Conservation (phyloP, 2,329 filamentous ascomycete species). For the Penicillium decumbens region DNA sequence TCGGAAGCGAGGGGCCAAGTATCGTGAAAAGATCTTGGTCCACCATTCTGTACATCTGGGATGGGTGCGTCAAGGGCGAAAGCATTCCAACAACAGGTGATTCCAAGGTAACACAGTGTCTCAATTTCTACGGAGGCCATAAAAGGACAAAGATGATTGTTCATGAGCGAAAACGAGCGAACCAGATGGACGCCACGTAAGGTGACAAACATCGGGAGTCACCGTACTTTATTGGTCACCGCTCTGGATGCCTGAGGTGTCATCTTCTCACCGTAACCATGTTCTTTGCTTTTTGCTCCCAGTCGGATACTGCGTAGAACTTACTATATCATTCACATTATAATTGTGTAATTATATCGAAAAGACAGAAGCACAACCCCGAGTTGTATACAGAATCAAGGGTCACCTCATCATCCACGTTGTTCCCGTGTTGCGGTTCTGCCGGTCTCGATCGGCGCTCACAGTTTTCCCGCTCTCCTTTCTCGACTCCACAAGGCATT, state of each 20-base stretch:
- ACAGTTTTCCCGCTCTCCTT: slow-evolving; percentile 28
- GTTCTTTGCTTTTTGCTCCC: neutral
- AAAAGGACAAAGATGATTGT: neutral
- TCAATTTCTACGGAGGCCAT: neutral
- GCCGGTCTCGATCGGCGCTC: slow-evolving; percentile 22
- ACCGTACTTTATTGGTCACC: slow-evolving; percentile 4
- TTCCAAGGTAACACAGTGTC: neutral
- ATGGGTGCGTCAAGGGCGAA: neutral
- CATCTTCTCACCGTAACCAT: neutral
- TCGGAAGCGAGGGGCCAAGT: neutral
- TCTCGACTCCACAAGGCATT: slow-evolving; percentile 24
- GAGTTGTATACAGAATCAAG: neutral
- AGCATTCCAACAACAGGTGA: neutral
- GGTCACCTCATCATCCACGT: neutral
- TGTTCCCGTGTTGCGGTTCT: slow-evolving; percentile 15
- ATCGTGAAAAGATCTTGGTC: neutral
- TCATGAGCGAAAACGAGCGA: neutral
- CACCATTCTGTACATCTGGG: neutral
- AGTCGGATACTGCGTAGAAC: no score
- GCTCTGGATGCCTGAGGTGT: slow-evolving; percentile 10
- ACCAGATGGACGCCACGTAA: neutral
- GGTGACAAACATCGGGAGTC: neutral
- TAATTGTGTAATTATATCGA: no score
- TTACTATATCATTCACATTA: no score
- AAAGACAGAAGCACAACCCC: neutral